These are phyloP conservation scores for Pilaira anomala DNA, from an alignment of 192 early-diverging fungal genomes.

Conservation along the genomic window DNA sequence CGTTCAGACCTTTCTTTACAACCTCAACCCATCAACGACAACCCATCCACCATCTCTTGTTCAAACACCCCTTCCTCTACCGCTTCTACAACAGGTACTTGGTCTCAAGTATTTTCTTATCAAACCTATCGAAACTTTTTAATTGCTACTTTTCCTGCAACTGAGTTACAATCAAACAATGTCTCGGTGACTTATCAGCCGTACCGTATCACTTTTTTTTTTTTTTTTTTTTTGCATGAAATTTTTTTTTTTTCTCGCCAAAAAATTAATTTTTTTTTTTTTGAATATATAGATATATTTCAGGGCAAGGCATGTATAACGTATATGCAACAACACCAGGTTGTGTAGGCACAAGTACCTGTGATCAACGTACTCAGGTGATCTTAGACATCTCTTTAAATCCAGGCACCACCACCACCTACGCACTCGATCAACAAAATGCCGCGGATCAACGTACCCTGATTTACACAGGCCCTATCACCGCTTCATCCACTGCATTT, in stretches of 20 bases:
- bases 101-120: constrained; percentile 20
- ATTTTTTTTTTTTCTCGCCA: too few relatives aligned
- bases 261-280: not conserved
- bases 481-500: constrained; percentile 23
- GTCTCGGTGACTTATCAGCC: constrained; percentile 25
- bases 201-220: not conserved
- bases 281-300: constrained; percentile 8
- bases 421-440: constrained; percentile 14
- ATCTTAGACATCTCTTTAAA: not conserved
- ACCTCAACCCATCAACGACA: not conserved
- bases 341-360: constrained; percentile 25
- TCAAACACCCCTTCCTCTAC: not conserved
- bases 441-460: constrained; percentile 10
- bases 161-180: constrained; percentile 12
- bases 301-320: constrained; percentile 27
- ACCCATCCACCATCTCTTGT: not conserved
- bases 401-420: not conserved
- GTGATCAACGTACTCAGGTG: constrained; percentile 26
- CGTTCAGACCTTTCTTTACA: constrained; percentile 25
- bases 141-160: constrained; percentile 20
- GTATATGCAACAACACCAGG: constrained; percentile 35
- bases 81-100: constrained; percentile 13
- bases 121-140: constrained; percentile 19
- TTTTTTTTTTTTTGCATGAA: too few relatives aligned
- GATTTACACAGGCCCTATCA: constrained; percentile 28